phyloP scores from a whole-genome alignment of 306 rosid genomes.

The Pyrus communis region DNA sequence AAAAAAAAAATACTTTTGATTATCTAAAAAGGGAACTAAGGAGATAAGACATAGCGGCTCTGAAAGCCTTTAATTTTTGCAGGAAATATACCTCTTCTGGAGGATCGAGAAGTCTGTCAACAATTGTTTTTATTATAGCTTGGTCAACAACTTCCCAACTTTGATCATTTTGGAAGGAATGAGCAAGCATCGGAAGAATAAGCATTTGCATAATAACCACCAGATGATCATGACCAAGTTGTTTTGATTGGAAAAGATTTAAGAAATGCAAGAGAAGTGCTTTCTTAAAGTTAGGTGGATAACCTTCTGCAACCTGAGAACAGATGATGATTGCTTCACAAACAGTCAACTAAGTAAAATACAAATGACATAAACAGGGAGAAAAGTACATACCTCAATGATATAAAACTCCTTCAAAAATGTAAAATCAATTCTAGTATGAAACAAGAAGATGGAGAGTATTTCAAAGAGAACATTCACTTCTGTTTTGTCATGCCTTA shows the following conservation, averaged over 20 bases:
- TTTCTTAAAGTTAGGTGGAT: slow-evolving; percentile 69
- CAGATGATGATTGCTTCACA: background rate
- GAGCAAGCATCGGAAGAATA: slow-evolving; percentile 97
- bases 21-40: background rate
- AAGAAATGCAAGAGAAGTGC: slow-evolving; percentile 78
- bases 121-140: slow-evolving; percentile 74
- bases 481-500: slow-evolving; percentile 87
- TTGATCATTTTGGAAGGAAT: slow-evolving; percentile 91
- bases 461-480: slow-evolving; percentile 98
- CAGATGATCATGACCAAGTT: slow-evolving; percentile 84
- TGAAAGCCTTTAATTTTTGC: background rate
- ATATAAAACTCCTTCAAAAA: slow-evolving; percentile 97
- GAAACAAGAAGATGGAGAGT: slow-evolving; percentile 86
- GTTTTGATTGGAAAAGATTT: slow-evolving; percentile 81
- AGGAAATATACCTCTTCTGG: slow-evolving; percentile 72
- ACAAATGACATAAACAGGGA: background rate
- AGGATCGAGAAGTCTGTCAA: slow-evolving; percentile 99
- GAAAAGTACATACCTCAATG: slow-evolving; percentile 57
- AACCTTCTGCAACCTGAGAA: slow-evolving; percentile 92
- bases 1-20: background rate
- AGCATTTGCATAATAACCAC: slow-evolving; percentile 98
- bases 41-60: background rate
- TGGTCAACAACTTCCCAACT: slow-evolving; percentile 99
- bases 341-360: background rate
- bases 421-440: slow-evolving; percentile 84